Evolutionary conservation across 2,329 filamentous ascomycete species (phyloP).

Genomic region (Myriosclerotinia duriaeana): DNA sequence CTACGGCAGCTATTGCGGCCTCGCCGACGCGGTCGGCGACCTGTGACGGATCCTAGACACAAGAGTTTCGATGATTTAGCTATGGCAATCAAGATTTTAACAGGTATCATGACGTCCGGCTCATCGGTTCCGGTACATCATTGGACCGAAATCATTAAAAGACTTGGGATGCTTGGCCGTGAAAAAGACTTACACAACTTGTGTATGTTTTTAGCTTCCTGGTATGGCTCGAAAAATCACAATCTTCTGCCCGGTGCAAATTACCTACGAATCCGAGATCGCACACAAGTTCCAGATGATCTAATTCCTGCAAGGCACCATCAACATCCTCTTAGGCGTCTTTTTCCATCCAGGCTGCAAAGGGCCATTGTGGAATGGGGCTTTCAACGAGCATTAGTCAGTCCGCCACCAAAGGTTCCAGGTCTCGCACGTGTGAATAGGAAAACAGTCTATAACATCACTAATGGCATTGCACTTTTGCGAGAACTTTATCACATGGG

Average conservation of each 20-base stretch:
- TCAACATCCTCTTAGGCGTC: slow-evolving; percentile 41
- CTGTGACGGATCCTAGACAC: slow-evolving; percentile 20
- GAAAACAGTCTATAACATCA: slow-evolving; percentile 21
- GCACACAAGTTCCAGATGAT: slow-evolving; percentile 25
- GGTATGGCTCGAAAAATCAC: slow-evolving; percentile 39
- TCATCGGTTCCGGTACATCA: slow-evolving; percentile 44
- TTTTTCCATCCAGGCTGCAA: slow-evolving; percentile 48
- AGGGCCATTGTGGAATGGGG: slow-evolving; percentile 51
- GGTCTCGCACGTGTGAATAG: background rate
- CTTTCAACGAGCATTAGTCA: slow-evolving; percentile 41
- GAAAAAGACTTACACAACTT: slow-evolving; percentile 53
- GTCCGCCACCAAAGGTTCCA: background rate
- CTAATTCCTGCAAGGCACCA: slow-evolving; percentile 30
- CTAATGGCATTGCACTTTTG: slow-evolving; percentile 36
- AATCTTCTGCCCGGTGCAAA: slow-evolving; percentile 5
- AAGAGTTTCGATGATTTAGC: slow-evolving; percentile 38
- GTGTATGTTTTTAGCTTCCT: slow-evolving; percentile 49
- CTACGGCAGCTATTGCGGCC: slow-evolving; percentile 43
- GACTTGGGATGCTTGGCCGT: slow-evolving; percentile 56
- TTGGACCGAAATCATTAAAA: slow-evolving; percentile 60
- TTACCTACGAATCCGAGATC: slow-evolving; percentile 22
- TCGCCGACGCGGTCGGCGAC: slow-evolving; percentile 39
- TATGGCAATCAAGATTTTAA: slow-evolving; percentile 47
- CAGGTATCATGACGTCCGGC: slow-evolving; percentile 48
- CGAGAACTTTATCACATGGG: slow-evolving; percentile 32